Conservation (phyloP, 2,329 filamentous ascomycete genomes). For the Alternaria atra region DNA sequence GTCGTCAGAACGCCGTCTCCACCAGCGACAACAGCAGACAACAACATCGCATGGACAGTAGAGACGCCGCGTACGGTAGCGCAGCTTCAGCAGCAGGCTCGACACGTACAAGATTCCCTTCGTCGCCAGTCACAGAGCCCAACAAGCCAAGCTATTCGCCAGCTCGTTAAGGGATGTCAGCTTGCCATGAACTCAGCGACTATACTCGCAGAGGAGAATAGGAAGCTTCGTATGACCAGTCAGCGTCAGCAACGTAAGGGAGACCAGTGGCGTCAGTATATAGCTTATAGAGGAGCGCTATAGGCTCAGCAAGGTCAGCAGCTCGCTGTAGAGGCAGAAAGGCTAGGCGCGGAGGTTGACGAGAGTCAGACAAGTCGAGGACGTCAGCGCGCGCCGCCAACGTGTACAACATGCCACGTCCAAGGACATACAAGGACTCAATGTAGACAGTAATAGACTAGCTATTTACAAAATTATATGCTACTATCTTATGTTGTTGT, state of each 20-base stretch:
- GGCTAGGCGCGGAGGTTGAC: neutral
- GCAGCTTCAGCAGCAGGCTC: neutral
- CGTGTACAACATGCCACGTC: neutral
- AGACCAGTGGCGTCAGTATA: neutral
- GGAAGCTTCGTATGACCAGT: neutral
- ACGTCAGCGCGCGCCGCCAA: neutral
- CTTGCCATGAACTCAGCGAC: neutral
- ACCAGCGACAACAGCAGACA: slow-evolving; percentile 7
- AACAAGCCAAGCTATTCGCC: neutral
- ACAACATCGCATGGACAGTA: neutral
- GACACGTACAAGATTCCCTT: too few species aligned
- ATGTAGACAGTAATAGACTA: neutral
- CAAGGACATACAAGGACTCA: neutral
- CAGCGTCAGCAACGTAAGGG: neutral
- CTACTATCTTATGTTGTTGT: neutral
- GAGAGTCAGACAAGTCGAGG: neutral
- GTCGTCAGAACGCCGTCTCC: slow-evolving; percentile 21
- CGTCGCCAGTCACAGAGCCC: neutral
- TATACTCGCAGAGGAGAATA: neutral
- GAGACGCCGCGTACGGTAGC: neutral
- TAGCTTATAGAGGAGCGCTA: neutral
- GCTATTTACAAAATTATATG: neutral
- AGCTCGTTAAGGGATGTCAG: neutral
- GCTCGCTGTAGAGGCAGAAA: neutral
- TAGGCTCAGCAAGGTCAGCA: neutral